phyloP scores from a whole-genome alignment of 192 early-diverging fungal genomes.

The Chytriomyces hyalinus region DNA sequence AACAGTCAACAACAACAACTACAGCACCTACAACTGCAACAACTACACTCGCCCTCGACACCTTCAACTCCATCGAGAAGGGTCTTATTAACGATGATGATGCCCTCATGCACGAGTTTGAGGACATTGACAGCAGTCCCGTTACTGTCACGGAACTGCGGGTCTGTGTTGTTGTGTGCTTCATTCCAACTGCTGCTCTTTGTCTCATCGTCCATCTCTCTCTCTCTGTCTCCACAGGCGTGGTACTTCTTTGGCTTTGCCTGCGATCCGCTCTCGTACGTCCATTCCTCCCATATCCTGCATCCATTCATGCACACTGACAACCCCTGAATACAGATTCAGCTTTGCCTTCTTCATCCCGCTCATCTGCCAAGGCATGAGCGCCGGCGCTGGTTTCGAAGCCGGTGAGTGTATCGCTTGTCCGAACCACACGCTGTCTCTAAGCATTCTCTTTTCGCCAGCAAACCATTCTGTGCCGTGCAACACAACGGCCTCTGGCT shows the following conservation, averaged over 20 bases:
- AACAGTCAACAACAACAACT: too few species aligned
- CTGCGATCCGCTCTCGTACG: background rate
- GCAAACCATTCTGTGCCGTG: slow-evolving; percentile 39
- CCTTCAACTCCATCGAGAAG: too few species aligned
- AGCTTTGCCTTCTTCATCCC: slow-evolving; percentile 38
- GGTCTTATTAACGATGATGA: background rate
- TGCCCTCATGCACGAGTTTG: background rate
- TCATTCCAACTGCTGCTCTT: background rate
- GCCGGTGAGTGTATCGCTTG: background rate
- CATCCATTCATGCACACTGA: background rate
- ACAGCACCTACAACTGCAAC: too few species aligned
- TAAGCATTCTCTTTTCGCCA: background rate
- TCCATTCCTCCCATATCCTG: background rate
- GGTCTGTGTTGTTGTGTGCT: background rate
- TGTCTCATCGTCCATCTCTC: background rate
- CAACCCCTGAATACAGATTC: slow-evolving; percentile 6
- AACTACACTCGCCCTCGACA: too few species aligned
- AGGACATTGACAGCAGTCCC: slow-evolving; percentile 5
- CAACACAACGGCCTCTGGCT: slow-evolving; percentile 24
- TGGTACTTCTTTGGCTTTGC: slow-evolving; percentile 19
- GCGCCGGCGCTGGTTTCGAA: slow-evolving; percentile 20
- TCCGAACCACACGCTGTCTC: background rate
- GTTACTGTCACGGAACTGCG: slow-evolving; percentile 2
- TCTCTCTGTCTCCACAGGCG: background rate
- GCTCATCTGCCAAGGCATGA: slow-evolving; percentile 35